These are phyloP conservation scores for Alternaria ventricosa DNA, from an alignment of 2,329 filamentous ascomycete species.

Conservation along the genomic window DNA sequence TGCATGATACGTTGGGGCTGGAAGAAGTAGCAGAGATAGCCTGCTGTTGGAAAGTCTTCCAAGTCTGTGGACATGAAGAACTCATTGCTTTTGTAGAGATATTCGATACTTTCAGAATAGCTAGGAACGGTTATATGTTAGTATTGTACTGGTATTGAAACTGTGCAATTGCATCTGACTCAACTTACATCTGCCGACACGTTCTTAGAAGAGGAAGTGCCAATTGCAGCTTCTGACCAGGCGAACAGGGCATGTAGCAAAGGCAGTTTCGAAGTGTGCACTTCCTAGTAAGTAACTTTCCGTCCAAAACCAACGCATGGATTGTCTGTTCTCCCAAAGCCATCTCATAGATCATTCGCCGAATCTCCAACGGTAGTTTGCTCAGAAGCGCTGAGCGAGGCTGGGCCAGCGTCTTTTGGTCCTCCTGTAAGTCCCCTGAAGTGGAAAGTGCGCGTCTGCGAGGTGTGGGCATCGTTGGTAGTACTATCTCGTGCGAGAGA, in stretches of 20 bases:
- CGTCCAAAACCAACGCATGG: constrained; percentile 12
- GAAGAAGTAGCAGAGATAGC: constrained; percentile 27
- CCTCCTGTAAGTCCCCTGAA: constrained; percentile 5
- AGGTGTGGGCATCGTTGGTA: constrained; percentile 21
- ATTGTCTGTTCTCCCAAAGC: constrained; percentile 19
- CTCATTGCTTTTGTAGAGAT: constrained; percentile 25
- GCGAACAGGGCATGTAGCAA: not conserved
- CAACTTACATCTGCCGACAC: constrained; percentile 30
- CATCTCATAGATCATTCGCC: constrained; percentile 25
- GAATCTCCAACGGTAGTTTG: constrained; percentile 30
- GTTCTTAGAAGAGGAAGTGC: constrained; percentile 22
- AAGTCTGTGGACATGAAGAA: constrained; percentile 23
- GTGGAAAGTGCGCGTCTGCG: constrained; percentile 22
- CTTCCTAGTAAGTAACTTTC: constrained; percentile 12
- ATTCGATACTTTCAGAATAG: constrained; percentile 33
- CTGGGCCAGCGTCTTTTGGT: constrained; percentile 21
- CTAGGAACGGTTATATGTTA: constrained; percentile 10
- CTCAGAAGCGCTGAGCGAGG: constrained; percentile 23
- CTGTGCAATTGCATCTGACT: not conserved
- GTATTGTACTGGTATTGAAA: not conserved
- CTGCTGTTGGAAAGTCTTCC: constrained; percentile 18
- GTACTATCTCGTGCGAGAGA: not conserved
- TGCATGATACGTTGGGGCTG: constrained; percentile 25
- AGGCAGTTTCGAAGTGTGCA: constrained; percentile 1
- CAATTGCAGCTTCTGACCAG: constrained; percentile 4